Evolutionary conservation across 768 basidiomycete genomes (phyloP).

Genomic region (Pisolithus sp.): DNA sequence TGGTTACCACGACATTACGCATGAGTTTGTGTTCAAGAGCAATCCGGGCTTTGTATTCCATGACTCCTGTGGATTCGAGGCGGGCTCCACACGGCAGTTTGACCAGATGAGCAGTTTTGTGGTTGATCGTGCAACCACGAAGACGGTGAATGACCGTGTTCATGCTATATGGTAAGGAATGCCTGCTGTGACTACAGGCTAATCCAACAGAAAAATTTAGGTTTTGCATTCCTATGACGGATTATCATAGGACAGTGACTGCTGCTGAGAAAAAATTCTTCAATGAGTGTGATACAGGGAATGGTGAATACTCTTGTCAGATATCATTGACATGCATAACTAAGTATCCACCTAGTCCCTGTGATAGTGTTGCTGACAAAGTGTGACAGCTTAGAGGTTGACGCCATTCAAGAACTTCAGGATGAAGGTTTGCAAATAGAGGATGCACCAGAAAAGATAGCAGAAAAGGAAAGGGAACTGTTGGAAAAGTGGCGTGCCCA

Average conservation of each 20-base stretch:
- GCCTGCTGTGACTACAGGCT: neutral
- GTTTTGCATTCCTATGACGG: constrained; percentile 33
- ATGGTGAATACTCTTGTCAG: neutral
- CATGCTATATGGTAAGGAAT: constrained; percentile 33
- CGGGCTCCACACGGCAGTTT: constrained; percentile 26
- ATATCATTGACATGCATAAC: neutral
- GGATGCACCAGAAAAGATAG: constrained; percentile 7
- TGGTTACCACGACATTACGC: constrained; percentile 31
- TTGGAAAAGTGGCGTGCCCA: neutral
- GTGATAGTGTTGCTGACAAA: constrained; percentile 36
- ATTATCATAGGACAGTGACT: constrained; percentile 18
- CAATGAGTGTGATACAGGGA: constrained; percentile 13
- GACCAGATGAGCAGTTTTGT: constrained; percentile 28
- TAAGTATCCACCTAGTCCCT: constrained; percentile 24
- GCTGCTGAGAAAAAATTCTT: constrained; percentile 28
- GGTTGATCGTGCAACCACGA: constrained; percentile 11
- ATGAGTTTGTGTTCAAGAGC: constrained; percentile 25
- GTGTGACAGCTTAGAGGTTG: constrained; percentile 17
- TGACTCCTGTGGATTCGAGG: constrained; percentile 38
- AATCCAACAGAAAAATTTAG: constrained; percentile 16
- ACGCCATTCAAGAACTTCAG: constrained; percentile 3
- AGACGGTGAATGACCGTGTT: constrained; percentile 19
- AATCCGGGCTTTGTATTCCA: constrained; percentile 34
- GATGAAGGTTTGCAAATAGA: constrained; percentile 5
- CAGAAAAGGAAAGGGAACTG: constrained; percentile 7